Percentiles rank a stretch among this genome's conserved stretches.
Conservation (phyloP, 352 stramenopile genomes). For the Globisporangium solare region DNA sequence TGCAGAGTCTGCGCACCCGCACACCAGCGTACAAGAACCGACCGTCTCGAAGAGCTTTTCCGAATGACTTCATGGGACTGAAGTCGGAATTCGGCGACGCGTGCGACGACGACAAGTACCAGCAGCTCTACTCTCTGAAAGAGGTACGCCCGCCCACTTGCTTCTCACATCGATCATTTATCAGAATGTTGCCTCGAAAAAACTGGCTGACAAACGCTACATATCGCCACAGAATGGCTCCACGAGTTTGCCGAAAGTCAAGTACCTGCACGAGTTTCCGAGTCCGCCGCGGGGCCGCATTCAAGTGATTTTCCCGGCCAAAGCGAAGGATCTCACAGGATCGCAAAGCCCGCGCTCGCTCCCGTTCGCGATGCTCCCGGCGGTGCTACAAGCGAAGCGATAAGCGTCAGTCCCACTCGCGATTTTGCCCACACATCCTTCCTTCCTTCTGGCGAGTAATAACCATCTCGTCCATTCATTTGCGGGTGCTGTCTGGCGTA, state of each 20-base stretch:
- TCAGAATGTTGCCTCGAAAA: background rate
- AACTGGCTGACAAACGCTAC: background rate
- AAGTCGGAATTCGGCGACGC: background rate
- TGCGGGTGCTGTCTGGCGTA: background rate
- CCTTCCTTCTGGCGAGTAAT: background rate
- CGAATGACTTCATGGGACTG: conserved; percentile 7
- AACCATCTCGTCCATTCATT: background rate
- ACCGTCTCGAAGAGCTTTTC: conserved; percentile 20
- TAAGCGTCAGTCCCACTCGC: conserved; percentile 8
- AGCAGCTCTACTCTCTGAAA: conserved; percentile 24
- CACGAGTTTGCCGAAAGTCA: conserved; percentile 21
- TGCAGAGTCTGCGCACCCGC: conserved; percentile 29
- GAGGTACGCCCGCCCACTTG: conserved; percentile 24
- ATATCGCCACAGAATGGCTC: conserved; percentile 2
- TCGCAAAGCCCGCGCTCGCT: conserved; percentile 3
- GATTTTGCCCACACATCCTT: background rate
- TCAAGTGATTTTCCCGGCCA: conserved; percentile 18
- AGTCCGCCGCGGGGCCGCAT: conserved; percentile 31
- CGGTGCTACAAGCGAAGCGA: conserved; percentile 34
- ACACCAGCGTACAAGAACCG: conserved; percentile 29
- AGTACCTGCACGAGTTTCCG: conserved; percentile 50
- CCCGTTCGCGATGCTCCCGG: conserved; percentile 21
- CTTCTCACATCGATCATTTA: background rate
- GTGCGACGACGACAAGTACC: background rate
- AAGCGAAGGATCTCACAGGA: background rate